These are phyloP conservation scores for Coccomyxa subellipsoidea DNA, from an alignment of 163 green algal genomes.

Conservation along the genomic window DNA sequence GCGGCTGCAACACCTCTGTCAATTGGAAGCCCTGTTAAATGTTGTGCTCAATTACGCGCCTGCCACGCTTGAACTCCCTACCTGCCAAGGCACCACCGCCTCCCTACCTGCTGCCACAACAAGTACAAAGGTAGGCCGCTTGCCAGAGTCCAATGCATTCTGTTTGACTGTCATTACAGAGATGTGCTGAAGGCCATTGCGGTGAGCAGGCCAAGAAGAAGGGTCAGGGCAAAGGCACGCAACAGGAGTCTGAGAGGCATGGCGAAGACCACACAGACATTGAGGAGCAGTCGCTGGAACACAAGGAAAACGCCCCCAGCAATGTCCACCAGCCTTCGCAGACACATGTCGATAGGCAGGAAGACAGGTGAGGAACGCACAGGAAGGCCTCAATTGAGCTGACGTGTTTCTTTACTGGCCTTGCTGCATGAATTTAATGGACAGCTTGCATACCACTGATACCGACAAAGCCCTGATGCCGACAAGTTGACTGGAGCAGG, in stretches of 20 bases:
- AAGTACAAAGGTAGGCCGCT: not conserved
- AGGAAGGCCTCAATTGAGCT: no score
- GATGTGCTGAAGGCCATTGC: not conserved
- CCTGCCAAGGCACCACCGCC: not conserved
- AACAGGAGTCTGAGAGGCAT: not conserved
- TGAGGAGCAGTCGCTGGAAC: not conserved
- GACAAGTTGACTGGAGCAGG: no score
- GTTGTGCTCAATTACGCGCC: not conserved
- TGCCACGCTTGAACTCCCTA: not conserved
- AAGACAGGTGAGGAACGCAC: no score
- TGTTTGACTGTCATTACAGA: no score
- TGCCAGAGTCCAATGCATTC: no score
- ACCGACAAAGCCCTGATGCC: no score
- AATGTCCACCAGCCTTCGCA: not conserved
- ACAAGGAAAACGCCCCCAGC: not conserved
- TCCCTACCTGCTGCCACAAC: not conserved
- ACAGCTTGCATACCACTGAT: no score
- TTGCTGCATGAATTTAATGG: no score
- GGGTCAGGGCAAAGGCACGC: not conserved
- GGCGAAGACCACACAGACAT: not conserved
- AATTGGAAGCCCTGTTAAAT: constrained; percentile 21
- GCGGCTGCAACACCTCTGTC: constrained; percentile 21
- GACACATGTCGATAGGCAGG: not conserved
- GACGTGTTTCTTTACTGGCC: no score
- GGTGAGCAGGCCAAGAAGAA: not conserved